Evolutionary conservation across 139 green algal genomes (phyloP).

Genomic region (Deuterostichococcus epilithicus): DNA sequence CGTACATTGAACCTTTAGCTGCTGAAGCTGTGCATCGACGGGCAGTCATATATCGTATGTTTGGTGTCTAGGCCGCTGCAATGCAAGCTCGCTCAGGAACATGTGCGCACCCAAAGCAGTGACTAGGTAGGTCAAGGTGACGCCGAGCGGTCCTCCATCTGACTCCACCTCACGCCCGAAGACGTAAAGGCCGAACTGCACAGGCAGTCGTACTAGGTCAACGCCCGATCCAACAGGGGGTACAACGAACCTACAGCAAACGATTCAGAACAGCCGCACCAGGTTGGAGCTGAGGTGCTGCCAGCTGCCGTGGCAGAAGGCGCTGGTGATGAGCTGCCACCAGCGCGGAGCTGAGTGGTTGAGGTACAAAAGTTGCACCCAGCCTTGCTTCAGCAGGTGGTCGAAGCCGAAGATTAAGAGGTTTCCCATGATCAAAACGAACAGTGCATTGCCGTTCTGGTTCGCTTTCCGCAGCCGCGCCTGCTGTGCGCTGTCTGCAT

Average conservation of each 20-base stretch:
- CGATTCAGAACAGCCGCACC: neutral
- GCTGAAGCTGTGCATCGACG: too few relatives aligned
- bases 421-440: neutral
- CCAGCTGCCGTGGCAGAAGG: neutral
- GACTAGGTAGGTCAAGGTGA: neutral
- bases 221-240: too few relatives aligned
- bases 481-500: neutral
- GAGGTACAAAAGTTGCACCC: neutral
- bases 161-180: neutral
- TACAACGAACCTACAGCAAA: too few relatives aligned
- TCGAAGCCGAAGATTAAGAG: neutral
- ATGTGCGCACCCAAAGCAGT: neutral
- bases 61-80: too few relatives aligned
- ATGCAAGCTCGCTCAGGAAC: too few relatives aligned
- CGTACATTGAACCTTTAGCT: neutral
- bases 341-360: neutral
- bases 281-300: neutral
- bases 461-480: conserved; percentile 15
- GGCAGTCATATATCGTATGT: too few relatives aligned
- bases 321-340: neutral
- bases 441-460: neutral
- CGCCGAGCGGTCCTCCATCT: neutral
- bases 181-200: neutral
- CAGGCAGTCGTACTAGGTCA: too few relatives aligned
- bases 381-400: neutral